Base-by-base conservation (phyloP, 352 stramenopile genomes). In the Phytophthora brassicae region DNA sequence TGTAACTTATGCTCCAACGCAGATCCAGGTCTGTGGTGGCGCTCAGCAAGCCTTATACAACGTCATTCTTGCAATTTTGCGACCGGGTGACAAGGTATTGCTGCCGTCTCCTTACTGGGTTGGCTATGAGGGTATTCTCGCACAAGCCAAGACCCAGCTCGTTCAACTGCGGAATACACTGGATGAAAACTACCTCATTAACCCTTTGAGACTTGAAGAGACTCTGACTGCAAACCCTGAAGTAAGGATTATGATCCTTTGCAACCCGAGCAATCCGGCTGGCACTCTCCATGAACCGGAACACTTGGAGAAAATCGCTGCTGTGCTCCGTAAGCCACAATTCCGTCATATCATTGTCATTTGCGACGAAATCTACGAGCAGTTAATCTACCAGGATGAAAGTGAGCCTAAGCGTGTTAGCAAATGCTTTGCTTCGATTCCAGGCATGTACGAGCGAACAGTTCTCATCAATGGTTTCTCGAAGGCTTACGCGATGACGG, bases 401-500 rank as follows among this genome's bases (percentile, higher is more conserved):
- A 72, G 55, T 57, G 72, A 62, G 39, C 81, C 64, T 48, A 79
- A 71, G 26, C 77, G 77, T 41, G 55, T 60, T 12, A 85, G 90
- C 69, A 57, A 80, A 58, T 89, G 68, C 53, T 94, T 96, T 44
- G 84, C 81, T 16, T 68, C 72, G 28, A 60, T 91, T 14, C 79
- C 80, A 0, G 80, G 61, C 45, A 97, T 99, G 88, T 96, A 87
- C 53, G 61, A 91, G 42, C 79, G 94, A 5, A 99, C 95, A 19
- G 70, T 98, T 11, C 80, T 97, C n/a, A 75, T 99, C 20, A 99
- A 99, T 66, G 96, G 97, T 1, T 99, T 99, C 63, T 98, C 88
- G 47, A 99, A 99, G 79, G 90, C 88, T 16, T 92, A 98, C 66
- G 95, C 96, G 20, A 99, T 99, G 97, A 98, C 96, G 7, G 97